Conservation (phyloP, 345 rosid genomes). For the Anacardium occidentale region DNA sequence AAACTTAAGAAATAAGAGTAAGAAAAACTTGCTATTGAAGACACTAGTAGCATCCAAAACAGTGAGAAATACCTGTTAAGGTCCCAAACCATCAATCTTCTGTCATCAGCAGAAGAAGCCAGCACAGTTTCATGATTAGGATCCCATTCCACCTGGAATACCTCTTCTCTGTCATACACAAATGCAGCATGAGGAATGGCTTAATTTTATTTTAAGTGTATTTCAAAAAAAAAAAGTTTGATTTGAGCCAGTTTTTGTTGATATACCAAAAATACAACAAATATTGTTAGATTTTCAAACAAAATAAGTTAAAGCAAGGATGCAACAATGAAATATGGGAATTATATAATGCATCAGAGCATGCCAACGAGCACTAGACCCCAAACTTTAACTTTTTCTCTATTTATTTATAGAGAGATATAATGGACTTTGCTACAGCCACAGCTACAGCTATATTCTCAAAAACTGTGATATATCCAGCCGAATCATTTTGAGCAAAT, state of each 20-base stretch:
- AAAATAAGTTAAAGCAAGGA: not conserved
- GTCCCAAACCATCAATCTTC: constrained; percentile 95
- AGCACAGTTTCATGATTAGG: constrained; percentile 90
- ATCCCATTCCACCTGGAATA: constrained; percentile 97
- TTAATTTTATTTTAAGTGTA: not conserved
- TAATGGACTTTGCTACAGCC: not conserved
- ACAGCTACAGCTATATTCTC: not conserved
- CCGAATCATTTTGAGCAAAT: not conserved
- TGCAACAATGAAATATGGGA: not conserved
- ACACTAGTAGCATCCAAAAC: not conserved
- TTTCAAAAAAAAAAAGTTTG: not conserved
- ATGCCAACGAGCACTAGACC: not conserved
- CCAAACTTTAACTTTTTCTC: not conserved
- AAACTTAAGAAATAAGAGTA: not conserved
- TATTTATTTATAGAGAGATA: not conserved
- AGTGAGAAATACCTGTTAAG: constrained; percentile 63
- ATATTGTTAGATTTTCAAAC: not conserved
- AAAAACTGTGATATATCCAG: not conserved
- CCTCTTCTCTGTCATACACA: constrained; percentile 65
- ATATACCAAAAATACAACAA: not conserved
- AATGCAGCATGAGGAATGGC: constrained; percentile 11
- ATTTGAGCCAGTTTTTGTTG: not conserved
- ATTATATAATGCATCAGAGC: not conserved
- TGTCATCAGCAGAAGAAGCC: constrained; percentile 89
- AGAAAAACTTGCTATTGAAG: not conserved